These are phyloP conservation scores for Aspergillus incahuasiensis DNA, from an alignment of 495 filamentous ascomycete species.

Conservation along the genomic window DNA sequence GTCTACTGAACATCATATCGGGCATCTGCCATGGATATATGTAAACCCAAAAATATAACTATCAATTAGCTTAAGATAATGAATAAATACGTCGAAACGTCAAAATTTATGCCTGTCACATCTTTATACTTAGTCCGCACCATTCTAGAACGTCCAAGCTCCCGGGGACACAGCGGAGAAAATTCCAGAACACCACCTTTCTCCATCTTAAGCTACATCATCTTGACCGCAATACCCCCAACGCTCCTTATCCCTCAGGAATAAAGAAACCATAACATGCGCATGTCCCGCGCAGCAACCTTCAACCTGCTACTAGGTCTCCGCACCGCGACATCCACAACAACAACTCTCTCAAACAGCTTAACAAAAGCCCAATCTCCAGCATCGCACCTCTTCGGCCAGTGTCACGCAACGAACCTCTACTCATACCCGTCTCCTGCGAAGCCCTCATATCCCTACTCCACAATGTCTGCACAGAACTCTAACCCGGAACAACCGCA, in stretches of 20 bases:
- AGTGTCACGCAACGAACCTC: conserved; percentile 7
- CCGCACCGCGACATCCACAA: conserved; percentile 15
- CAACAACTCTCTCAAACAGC: conserved; percentile 10
- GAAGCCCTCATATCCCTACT: neutral
- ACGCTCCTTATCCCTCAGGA: neutral
- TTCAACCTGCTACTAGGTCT: conserved; percentile 23
- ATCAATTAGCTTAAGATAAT: neutral
- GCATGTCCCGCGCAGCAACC: conserved; percentile 26
- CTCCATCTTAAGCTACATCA: neutral
- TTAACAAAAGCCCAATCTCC: conserved; percentile 15
- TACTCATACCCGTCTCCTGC: neutral
- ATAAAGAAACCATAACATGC: conserved; percentile 9
- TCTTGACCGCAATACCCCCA: neutral
- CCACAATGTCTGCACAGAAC: conserved; percentile 8
- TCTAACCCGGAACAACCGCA: neutral
- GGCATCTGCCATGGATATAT: neutral
- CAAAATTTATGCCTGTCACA: too few species aligned
- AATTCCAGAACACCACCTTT: conserved; percentile 26
- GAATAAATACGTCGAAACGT: too few species aligned
- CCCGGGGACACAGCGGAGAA: conserved; percentile 5
- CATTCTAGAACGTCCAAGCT: neutral
- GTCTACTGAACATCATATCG: too few species aligned
- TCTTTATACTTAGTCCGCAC: too few species aligned
- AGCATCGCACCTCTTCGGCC: neutral
- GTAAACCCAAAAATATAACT: neutral